Conservation (phyloP, 805 yeast species). For the Nakazawaea wyomingensis region DNA sequence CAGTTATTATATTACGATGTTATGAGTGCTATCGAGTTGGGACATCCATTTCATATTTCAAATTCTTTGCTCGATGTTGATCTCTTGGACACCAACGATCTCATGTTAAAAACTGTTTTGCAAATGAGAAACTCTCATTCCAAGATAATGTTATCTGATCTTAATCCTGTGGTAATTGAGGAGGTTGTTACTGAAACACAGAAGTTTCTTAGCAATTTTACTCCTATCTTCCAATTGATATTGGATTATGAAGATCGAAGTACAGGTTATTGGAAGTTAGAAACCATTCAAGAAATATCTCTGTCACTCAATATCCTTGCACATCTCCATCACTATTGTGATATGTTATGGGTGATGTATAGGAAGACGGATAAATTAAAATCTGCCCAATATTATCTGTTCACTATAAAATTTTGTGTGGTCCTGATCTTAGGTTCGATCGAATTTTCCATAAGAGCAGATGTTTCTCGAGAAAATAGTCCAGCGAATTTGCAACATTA, state of each 20-base stretch:
- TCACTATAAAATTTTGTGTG: not conserved
- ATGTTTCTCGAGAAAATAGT: not conserved
- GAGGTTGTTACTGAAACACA: slow-evolving; percentile 28
- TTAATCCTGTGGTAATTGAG: not conserved
- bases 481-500: not conserved
- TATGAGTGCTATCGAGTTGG: slow-evolving; percentile 3
- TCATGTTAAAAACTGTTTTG: not conserved
- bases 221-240: slow-evolving; percentile 17
- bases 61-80: not conserved
- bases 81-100: not conserved
- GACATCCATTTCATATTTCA: slow-evolving; percentile 4
- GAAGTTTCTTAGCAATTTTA: slow-evolving; percentile 28
- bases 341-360: not conserved
- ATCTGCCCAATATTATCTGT: not conserved
- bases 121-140: not conserved
- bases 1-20: slow-evolving; percentile 4
- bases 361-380: not conserved
- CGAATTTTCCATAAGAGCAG: not conserved
- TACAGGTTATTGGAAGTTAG: not conserved
- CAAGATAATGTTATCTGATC: not conserved
- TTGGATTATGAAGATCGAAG: not conserved
- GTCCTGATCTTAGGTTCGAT: not conserved
- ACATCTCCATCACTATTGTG: not conserved
- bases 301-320: not conserved
- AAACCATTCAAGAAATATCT: not conserved